Conservation (phyloP, 768 basidiomycete species). For the Suillus americanus region DNA sequence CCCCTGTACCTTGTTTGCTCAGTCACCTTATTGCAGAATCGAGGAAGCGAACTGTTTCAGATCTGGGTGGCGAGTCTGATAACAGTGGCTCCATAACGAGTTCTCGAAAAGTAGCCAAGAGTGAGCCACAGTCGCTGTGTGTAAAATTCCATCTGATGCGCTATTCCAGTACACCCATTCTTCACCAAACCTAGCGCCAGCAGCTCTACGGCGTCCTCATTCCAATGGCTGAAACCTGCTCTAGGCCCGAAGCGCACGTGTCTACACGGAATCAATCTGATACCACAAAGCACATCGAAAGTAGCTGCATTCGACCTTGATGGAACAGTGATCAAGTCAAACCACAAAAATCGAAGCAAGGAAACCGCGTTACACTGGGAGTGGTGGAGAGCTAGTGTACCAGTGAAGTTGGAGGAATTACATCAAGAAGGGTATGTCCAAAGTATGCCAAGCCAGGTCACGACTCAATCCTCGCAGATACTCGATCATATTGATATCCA, state of each 20-base stretch:
- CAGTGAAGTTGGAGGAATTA: conserved; percentile 58
- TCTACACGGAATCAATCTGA: conserved; percentile 33
- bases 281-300: conserved; percentile 41
- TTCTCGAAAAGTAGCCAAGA: conserved; percentile 25
- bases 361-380: conserved; percentile 39
- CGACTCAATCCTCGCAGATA: conserved; percentile 41
- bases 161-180: conserved; percentile 41
- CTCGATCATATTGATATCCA: conserved; percentile 76
- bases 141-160: neutral
- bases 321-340: conserved; percentile 74
- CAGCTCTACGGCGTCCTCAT: conserved; percentile 11
- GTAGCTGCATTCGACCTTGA: conserved; percentile 87
- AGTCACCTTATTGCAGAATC: neutral
- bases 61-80: conserved; percentile 10
- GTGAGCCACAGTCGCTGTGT: conserved; percentile 15
- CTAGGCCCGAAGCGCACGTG: conserved; percentile 37
- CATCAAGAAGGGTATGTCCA: conserved; percentile 57
- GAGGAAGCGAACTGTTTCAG: conserved; percentile 20
- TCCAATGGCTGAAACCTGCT: conserved; percentile 34
- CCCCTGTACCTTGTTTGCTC: neutral
- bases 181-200: conserved; percentile 31
- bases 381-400: conserved; percentile 74
- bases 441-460: neutral
- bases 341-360: conserved; percentile 32
- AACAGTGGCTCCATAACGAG: conserved; percentile 14